Evolutionary conservation across 495 filamentous ascomycete species (phyloP).

Genomic region (Zalerion maritima): DNA sequence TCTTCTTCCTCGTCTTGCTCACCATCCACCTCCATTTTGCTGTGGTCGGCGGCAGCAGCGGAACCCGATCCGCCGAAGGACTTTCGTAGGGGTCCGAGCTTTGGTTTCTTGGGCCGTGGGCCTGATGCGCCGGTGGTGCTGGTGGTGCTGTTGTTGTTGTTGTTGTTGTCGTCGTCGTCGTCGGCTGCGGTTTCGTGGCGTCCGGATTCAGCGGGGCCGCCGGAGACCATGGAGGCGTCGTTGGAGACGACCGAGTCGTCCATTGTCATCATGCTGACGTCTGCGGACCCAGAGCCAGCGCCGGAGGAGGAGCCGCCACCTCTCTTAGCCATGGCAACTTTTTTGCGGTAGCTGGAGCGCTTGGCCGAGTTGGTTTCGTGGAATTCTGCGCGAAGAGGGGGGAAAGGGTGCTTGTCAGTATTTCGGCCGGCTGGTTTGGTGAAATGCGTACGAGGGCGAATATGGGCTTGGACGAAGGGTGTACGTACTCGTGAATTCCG

Average conservation of each 20-base stretch:
- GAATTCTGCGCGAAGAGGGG: slow-evolving; percentile 25
- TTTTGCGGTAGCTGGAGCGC: slow-evolving; percentile 34
- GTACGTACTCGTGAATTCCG: slow-evolving; percentile 43
- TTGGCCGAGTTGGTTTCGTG: slow-evolving; percentile 37
- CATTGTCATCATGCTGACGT: slow-evolving; percentile 11
- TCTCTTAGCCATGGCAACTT: slow-evolving; percentile 29
- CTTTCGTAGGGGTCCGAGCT: slow-evolving; percentile 24
- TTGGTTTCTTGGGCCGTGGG: slow-evolving; percentile 2
- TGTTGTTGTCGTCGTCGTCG: slow-evolving; percentile 4
- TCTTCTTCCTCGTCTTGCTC: slow-evolving; percentile 26
- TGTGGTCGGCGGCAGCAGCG: slow-evolving; percentile 17
- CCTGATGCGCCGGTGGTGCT: slow-evolving; percentile 3
- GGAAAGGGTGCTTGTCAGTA: background rate
- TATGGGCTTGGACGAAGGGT: background rate
- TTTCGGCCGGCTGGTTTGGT: no score
- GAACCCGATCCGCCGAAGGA: no score
- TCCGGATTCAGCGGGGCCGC: background rate
- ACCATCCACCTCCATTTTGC: slow-evolving; percentile 19
- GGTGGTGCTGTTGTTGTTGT: slow-evolving; percentile 6
- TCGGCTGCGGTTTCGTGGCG: slow-evolving; percentile 2
- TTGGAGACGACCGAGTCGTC: slow-evolving; percentile 5
- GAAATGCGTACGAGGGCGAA: background rate
- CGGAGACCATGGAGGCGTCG: slow-evolving; percentile 1
- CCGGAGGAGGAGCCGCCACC: slow-evolving; percentile 2
- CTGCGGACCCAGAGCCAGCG: slow-evolving; percentile 20